Percentiles rank a stretch among this genome's conserved stretches.
These are phyloP conservation scores for Exophiala aquamarina DNA, from an alignment of 2,329 filamentous ascomycete species.

Conservation along the genomic window DNA sequence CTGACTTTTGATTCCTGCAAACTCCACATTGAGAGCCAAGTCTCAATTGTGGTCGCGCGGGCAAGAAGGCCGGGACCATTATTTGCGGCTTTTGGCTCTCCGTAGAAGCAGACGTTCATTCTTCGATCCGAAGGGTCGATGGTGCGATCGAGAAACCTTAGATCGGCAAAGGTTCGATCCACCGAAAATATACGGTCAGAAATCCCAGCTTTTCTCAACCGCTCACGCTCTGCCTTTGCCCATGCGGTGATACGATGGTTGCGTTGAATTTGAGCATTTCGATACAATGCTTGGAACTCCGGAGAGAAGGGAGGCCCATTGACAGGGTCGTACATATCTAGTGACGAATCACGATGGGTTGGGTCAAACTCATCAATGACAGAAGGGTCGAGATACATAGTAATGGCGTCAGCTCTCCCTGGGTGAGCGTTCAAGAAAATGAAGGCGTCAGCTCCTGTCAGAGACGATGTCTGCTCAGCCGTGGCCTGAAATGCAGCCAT, in stretches of 20 bases:
- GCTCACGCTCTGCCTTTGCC: background rate
- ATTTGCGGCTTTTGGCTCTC: slow-evolving; percentile 1
- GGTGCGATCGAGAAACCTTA: slow-evolving; percentile 1
- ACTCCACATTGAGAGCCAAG: slow-evolving; percentile 10
- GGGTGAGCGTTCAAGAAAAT: slow-evolving; percentile 10
- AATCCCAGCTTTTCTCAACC: slow-evolving; percentile 6
- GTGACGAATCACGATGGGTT: background rate
- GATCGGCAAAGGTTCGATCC: slow-evolving; percentile 4
- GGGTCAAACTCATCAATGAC: slow-evolving; percentile 7
- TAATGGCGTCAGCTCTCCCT: slow-evolving; percentile 2
- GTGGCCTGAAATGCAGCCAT: slow-evolving; percentile 7
- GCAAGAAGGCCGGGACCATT: slow-evolving; percentile 1
- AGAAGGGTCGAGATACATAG: slow-evolving; percentile 4
- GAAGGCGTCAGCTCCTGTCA: slow-evolving; percentile 3
- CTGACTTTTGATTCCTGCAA: slow-evolving; percentile 1
- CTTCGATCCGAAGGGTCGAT: slow-evolving; percentile 8
- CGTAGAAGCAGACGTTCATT: background rate
- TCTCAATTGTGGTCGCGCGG: slow-evolving; percentile 1
- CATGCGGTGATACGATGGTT: slow-evolving; percentile 7
- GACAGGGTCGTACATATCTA: slow-evolving; percentile 6
- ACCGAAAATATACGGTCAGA: slow-evolving; percentile 3
- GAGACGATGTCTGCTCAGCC: background rate
- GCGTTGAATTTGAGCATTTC: slow-evolving; percentile 2
- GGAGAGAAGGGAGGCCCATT: slow-evolving; percentile 1
- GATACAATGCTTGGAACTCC: background rate